These are phyloP conservation scores for Rhodotorula diobovata DNA, from an alignment of 768 basidiomycete genomes.

Conservation along the genomic window DNA sequence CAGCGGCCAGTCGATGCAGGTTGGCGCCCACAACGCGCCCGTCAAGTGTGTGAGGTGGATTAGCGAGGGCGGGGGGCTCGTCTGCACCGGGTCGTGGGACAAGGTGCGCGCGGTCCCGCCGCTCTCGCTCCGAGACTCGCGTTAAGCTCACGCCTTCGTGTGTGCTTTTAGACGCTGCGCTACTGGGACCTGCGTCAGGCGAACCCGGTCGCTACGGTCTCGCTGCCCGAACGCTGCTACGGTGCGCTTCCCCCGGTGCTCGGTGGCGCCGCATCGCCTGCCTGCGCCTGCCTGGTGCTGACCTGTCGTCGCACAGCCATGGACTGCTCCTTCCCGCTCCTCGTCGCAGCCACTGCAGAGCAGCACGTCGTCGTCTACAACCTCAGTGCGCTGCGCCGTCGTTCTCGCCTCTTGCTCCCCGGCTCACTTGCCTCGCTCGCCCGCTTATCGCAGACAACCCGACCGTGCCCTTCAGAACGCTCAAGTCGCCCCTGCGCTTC, in stretches of 20 bases:
- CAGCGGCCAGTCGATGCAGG: conserved; percentile 76
- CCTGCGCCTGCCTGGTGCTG: too few species aligned
- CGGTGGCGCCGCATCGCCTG: too few species aligned
- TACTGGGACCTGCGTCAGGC: conserved; percentile 85
- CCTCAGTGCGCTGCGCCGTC: conserved; percentile 50
- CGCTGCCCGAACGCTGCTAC: conserved; percentile 82
- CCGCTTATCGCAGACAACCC: conserved; percentile 64
- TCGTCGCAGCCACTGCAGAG: conserved; percentile 85
- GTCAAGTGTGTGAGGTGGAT: conserved; percentile 37
- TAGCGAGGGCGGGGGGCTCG: conserved; percentile 49
- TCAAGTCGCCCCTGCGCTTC: conserved; percentile 80
- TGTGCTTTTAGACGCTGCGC: conserved; percentile 50
- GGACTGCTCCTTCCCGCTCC: conserved; percentile 26
- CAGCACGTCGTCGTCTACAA: conserved; percentile 84
- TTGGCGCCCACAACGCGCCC: conserved; percentile 55
- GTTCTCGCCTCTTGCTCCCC: not conserved
- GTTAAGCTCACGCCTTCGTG: not conserved
- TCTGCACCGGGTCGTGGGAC: conserved; percentile 86
- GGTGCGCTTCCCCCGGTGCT: too few species aligned
- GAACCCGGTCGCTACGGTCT: conserved; percentile 70
- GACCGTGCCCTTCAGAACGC: conserved; percentile 48
- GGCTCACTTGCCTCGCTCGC: not conserved
- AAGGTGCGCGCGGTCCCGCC: conserved; percentile 58
- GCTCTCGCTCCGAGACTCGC: too few species aligned
- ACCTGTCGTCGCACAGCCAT: conserved; percentile 26